phyloP scores from a whole-genome alignment of 768 basidiomycete species.

The Psilocybe subaeruginosa region DNA sequence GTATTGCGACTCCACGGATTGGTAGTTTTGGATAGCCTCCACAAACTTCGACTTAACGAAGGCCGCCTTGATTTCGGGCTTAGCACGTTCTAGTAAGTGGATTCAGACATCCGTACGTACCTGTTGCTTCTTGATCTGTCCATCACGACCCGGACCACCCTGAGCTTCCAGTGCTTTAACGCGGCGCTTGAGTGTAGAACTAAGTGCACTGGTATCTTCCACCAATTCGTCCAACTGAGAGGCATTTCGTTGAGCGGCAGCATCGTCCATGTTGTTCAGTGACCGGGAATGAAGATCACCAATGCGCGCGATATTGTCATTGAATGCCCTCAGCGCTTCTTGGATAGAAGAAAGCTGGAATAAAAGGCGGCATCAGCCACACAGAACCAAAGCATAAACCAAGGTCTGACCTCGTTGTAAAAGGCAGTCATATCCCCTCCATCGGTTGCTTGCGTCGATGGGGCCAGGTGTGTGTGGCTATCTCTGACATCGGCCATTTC shows the following conservation, averaged over 20 bases:
- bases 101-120: slow-evolving; percentile 33
- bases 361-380: not conserved
- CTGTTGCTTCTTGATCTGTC: slow-evolving; percentile 79
- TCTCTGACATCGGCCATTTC: slow-evolving; percentile 75
- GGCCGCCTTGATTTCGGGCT: slow-evolving; percentile 44
- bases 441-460: slow-evolving; percentile 27
- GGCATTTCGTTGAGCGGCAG: slow-evolving; percentile 58
- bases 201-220: slow-evolving; percentile 71
- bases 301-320: slow-evolving; percentile 69
- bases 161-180: slow-evolving; percentile 74
- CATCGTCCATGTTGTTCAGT: slow-evolving; percentile 77
- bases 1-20: slow-evolving; percentile 80
- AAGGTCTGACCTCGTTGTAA: slow-evolving; percentile 63
- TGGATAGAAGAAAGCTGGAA: slow-evolving; percentile 74
- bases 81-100: not conserved
- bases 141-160: slow-evolving; percentile 67
- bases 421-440: slow-evolving; percentile 70
- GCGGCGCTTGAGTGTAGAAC: slow-evolving; percentile 67
- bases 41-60: slow-evolving; percentile 78
- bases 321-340: slow-evolving; percentile 69
- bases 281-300: slow-evolving; percentile 75
- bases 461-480: slow-evolving; percentile 52
- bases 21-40: slow-evolving; percentile 85
- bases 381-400: not conserved
- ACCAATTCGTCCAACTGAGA: slow-evolving; percentile 71